Percentiles rank a stretch among this genome's conserved stretches.
phyloP scores from a whole-genome alignment of 768 basidiomycete genomes.

The Panaeolus cyanescens region DNA sequence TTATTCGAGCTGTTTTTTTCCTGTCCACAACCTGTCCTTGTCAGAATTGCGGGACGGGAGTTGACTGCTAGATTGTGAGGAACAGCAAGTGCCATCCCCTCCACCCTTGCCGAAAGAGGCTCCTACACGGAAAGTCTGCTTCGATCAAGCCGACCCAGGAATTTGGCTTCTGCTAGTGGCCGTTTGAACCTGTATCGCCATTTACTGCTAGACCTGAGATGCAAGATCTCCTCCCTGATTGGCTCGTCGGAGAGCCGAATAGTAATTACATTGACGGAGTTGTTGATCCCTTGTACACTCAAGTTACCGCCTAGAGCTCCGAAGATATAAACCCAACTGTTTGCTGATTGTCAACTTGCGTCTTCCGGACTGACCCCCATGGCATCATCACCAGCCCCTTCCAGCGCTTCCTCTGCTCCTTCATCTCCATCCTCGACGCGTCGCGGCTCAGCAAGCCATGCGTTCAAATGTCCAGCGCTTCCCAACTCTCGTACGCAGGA shows the following conservation, averaged over 20 bases:
- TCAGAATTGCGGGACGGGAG: background rate
- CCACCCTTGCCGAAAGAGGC: conserved; percentile 15
- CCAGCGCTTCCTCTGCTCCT: conserved; percentile 18
- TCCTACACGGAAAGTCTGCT: conserved; percentile 25
- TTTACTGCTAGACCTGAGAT: conserved; percentile 34
- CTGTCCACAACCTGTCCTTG: background rate
- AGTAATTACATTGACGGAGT: conserved; percentile 19
- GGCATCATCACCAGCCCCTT: conserved; percentile 14
- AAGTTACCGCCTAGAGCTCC: conserved; percentile 20
- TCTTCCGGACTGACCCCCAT: conserved; percentile 19
- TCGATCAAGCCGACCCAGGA: conserved; percentile 29
- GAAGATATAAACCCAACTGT: conserved; percentile 33
- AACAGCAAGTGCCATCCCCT: conserved; percentile 1
- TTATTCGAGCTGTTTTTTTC: conserved; percentile 24
- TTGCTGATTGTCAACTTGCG: conserved; percentile 21
- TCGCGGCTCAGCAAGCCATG: conserved; percentile 14
- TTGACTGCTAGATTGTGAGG: conserved; percentile 8
- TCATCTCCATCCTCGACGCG: conserved; percentile 17
- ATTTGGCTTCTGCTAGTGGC: conserved; percentile 24
- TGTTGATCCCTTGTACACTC: background rate
- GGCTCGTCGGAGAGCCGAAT: conserved; percentile 32
- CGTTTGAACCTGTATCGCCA: conserved; percentile 32
- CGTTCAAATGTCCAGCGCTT: conserved; percentile 27
- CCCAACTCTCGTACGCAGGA: conserved; percentile 47
- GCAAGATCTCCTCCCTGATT: conserved; percentile 29